Evolutionary conservation across 148 eudicot species (phyloP).

Genomic region (Talinum fruticosum): DNA sequence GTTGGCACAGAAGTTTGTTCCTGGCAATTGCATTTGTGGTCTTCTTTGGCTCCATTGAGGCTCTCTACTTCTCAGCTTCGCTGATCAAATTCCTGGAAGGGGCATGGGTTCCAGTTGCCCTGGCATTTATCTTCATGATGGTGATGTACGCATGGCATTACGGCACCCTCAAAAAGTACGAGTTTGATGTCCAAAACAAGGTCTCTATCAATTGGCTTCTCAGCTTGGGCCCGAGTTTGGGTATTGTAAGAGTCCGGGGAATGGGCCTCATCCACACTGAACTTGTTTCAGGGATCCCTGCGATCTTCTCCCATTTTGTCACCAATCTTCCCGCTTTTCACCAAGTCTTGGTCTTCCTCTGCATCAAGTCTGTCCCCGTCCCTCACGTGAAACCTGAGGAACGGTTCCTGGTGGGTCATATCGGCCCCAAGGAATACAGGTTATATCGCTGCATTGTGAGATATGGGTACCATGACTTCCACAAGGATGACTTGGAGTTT

Average conservation of each 20-base stretch:
- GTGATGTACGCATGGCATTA: slow-evolving; percentile 86
- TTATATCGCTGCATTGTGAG: slow-evolving; percentile 60
- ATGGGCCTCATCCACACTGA: slow-evolving; percentile 90
- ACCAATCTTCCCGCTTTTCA: slow-evolving; percentile 98
- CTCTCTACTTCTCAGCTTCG: slow-evolving; percentile 89
- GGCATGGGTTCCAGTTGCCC: slow-evolving; percentile 94
- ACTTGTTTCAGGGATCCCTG: slow-evolving; percentile 92
- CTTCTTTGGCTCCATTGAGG: slow-evolving; percentile 84
- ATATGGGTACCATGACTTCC: slow-evolving; percentile 84
- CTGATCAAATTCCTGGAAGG: slow-evolving; percentile 93
- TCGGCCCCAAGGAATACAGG: slow-evolving; percentile 75
- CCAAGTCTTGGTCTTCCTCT: slow-evolving; percentile 76
- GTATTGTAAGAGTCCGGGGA: slow-evolving; percentile 85
- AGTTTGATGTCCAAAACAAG: slow-evolving; percentile 82
- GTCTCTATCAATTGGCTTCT: slow-evolving; percentile 94
- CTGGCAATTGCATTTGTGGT: slow-evolving; percentile 66
- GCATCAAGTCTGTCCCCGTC: slow-evolving; percentile 74
- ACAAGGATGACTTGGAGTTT: slow-evolving; percentile 77
- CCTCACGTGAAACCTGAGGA: slow-evolving; percentile 81
- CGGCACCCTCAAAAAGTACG: slow-evolving; percentile 74
- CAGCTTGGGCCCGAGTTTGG: slow-evolving; percentile 73
- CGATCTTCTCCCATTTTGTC: slow-evolving; percentile 92
- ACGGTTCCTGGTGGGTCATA: slow-evolving; percentile 74
- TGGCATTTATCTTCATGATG: slow-evolving; percentile 60
- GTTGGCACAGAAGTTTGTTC: slow-evolving; percentile 70